Conservation (phyloP, 2,329 filamentous ascomycete genomes). For the Aspergillus chevalieri region DNA sequence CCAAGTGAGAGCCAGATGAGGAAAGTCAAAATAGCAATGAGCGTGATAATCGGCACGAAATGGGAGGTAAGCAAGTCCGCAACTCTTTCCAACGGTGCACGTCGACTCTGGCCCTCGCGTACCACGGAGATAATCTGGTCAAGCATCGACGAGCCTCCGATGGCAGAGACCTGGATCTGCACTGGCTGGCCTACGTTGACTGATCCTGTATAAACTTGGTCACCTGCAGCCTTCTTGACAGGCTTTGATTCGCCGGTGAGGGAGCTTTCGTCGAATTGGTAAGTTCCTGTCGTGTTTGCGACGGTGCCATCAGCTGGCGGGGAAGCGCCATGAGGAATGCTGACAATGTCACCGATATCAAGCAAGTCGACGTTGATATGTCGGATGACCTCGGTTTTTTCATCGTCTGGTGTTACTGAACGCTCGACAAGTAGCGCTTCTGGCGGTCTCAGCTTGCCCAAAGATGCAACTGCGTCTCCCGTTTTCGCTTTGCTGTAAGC, state of each 20-base stretch:
- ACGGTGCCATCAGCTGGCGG: conserved; percentile 76
- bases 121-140: conserved; percentile 46
- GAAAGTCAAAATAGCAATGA: conserved; percentile 44
- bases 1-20: conserved; percentile 43
- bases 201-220: conserved; percentile 42
- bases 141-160: conserved; percentile 45
- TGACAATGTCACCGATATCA: conserved; percentile 67
- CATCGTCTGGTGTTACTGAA: conserved; percentile 1
- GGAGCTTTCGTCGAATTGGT: conserved; percentile 81
- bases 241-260: conserved; percentile 58
- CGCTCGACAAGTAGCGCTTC: conserved; percentile 62
- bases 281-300: conserved; percentile 46
- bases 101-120: conserved; percentile 44
- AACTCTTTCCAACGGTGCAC: conserved; percentile 43
- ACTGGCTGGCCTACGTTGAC: conserved; percentile 44
- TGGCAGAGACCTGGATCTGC: conserved; percentile 36
- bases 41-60: conserved; percentile 45
- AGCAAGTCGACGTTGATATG: conserved; percentile 62
- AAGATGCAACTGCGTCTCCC: conserved; percentile 73
- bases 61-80: conserved; percentile 45
- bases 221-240: conserved; percentile 36
- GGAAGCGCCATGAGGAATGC: conserved; percentile 70
- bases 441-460: conserved; percentile 70
- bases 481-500: conserved; percentile 88
- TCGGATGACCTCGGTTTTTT: conserved; percentile 15